A percentile compares a stretch with the other conserved stretches of the same genome.
Conservation (phyloP, 345 rosid genomes). For the Rhodomyrtus tomentosa region DNA sequence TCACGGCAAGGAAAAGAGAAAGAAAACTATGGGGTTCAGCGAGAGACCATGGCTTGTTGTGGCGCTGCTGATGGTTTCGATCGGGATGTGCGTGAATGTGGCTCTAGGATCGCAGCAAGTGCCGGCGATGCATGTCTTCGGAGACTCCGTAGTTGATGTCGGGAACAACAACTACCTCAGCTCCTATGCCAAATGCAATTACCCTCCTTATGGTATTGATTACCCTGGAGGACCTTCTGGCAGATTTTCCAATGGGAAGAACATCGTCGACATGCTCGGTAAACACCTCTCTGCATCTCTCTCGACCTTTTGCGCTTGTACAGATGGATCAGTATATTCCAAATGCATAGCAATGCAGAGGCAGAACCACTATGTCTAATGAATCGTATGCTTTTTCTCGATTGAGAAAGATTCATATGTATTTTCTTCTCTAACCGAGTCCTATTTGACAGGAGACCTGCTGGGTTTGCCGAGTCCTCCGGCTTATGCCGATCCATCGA, state of each 20-base stretch:
- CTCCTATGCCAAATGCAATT: constrained; percentile 56
- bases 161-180: constrained; percentile 74
- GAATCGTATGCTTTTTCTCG: background rate
- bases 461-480: constrained; percentile 54
- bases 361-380: background rate
- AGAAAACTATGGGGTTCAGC: background rate
- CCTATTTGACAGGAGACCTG: constrained; percentile 29
- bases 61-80: background rate
- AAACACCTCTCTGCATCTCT: background rate
- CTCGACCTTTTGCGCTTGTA: background rate
- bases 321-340: background rate
- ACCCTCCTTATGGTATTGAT: constrained; percentile 81
- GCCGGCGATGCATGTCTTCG: constrained; percentile 75
- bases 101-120: constrained; percentile 16
- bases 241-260: constrained; percentile 71
- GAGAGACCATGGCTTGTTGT: background rate
- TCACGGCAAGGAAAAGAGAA: background rate
- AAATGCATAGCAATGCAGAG: background rate
- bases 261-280: constrained; percentile 61
- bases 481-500: constrained; percentile 52
- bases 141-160: constrained; percentile 72
- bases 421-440: background rate
- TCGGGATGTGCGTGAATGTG: background rate
- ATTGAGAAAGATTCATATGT: background rate
- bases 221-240: constrained; percentile 57